phyloP scores from a whole-genome alignment of 345 rosid species.

The Durio zibethinus region DNA sequence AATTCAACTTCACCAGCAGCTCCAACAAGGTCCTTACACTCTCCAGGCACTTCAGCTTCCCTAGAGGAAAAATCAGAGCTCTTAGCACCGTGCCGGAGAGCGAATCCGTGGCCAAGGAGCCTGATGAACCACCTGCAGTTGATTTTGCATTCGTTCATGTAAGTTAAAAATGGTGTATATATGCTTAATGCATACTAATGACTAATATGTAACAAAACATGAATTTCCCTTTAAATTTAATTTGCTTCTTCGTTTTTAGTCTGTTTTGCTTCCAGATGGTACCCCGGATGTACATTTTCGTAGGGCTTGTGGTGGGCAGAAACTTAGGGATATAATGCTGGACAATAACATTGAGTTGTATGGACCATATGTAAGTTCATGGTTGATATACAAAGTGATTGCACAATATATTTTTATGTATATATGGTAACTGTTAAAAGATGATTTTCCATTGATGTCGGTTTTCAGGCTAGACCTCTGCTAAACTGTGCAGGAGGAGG shows the following conservation, averaged over 20 bases:
- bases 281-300: conserved; percentile 83
- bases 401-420: neutral
- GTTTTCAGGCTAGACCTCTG: conserved; percentile 57
- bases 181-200: neutral
- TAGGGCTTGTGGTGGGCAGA: conserved; percentile 69
- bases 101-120: conserved; percentile 29
- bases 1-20: conserved; percentile 21
- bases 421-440: neutral
- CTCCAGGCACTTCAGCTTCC: conserved; percentile 21
- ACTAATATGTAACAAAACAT: neutral
- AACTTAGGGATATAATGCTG: conserved; percentile 89
- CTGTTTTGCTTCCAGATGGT: conserved; percentile 89
- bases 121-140: conserved; percentile 56
- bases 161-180: conserved; percentile 17
- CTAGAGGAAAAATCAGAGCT: conserved; percentile 37
- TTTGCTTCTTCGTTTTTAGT: conserved; percentile 32
- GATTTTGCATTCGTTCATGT: conserved; percentile 84
- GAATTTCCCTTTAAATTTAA: neutral
- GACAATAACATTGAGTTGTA: conserved; percentile 73
- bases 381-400: neutral
- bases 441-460: neutral
- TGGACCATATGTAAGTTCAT: conserved; percentile 76
- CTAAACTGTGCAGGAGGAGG: conserved; percentile 90
- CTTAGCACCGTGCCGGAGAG: conserved; percentile 44
- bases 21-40: conserved; percentile 21